Evolutionary conservation across 1,284 basidiomycete species (phyloP).

Genomic region (Trichosporon faecale): DNA sequence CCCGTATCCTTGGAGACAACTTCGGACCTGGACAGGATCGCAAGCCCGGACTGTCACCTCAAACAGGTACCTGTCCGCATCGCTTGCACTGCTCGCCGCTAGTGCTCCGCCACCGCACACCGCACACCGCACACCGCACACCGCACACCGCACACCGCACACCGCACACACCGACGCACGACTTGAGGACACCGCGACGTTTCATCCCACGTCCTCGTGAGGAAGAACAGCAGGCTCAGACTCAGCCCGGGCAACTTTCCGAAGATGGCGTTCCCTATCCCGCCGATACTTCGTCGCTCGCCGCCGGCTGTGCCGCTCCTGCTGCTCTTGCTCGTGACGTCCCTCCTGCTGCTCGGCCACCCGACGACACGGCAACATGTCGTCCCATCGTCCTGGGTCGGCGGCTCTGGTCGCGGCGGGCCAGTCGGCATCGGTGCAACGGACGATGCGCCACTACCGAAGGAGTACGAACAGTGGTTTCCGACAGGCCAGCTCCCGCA

Average conservation of each 20-base stretch:
- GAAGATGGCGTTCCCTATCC: neutral
- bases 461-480: constrained; percentile 23
- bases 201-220: neutral
- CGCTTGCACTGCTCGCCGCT: neutral
- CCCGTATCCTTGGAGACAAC: neutral
- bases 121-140: neutral
- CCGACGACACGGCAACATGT: constrained; percentile 7
- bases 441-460: constrained; percentile 21
- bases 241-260: neutral
- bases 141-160: neutral
- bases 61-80: neutral
- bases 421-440: neutral
- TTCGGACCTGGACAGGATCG: neutral
- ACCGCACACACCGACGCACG: neutral
- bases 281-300: neutral
- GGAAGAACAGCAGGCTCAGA: neutral
- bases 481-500: constrained; percentile 24
- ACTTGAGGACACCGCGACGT: neutral
- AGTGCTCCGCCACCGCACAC: neutral
- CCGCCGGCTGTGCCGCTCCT: constrained; percentile 14
- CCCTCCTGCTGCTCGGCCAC: constrained; percentile 11
- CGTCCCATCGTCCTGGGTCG: constrained; percentile 9
- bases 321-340: neutral
- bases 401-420: constrained; percentile 12
- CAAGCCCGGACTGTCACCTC: neutral